phyloP scores from a whole-genome alignment of 345 rosid genomes.

The Euphorbia lathyris region DNA sequence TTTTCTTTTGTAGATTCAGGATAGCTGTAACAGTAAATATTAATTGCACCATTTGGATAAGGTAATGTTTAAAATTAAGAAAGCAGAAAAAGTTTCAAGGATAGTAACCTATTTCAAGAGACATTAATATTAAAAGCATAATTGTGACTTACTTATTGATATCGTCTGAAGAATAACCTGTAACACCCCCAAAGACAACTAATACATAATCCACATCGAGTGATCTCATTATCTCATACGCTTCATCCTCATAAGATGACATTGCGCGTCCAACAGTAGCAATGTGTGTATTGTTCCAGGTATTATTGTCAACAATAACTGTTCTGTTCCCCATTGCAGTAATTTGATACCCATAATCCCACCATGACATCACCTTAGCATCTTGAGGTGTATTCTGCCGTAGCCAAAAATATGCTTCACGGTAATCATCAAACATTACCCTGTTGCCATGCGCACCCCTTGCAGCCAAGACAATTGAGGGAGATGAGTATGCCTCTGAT shows the following conservation, averaged over 20 bases:
- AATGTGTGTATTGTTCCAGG: slow-evolving; percentile 99
- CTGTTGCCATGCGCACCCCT: slow-evolving; percentile 98
- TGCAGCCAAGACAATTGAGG: slow-evolving; percentile 96
- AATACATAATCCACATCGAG: slow-evolving; percentile 95
- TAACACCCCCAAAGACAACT: slow-evolving; percentile 97
- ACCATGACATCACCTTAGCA: slow-evolving; percentile 99
- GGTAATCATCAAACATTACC: slow-evolving; percentile 95
- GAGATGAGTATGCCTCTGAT: slow-evolving; percentile 98
- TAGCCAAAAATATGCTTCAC: slow-evolving; percentile 99
- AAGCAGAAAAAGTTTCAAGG: background rate
- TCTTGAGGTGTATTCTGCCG: slow-evolving; percentile 92
- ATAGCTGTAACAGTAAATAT: background rate
- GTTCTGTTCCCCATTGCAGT: slow-evolving; percentile 99
- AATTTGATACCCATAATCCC: slow-evolving; percentile 99
- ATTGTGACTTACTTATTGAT: slow-evolving; percentile 78
- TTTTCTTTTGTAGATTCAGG: background rate
- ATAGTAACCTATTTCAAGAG: background rate
- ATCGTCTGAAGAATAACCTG: slow-evolving; percentile 99
- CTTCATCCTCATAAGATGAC: slow-evolving; percentile 97
- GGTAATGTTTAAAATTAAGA: background rate
- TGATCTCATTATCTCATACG: slow-evolving; percentile 90
- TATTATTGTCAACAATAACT: slow-evolving; percentile 95
- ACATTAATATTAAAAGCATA: background rate
- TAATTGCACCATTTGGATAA: background rate
- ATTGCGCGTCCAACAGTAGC: slow-evolving; percentile 99